Evolutionary conservation across 306 rosid genomes (phyloP), one percentile per base, ranked within the genome.

Genomic region (Acacia melanoxylon): DNA sequence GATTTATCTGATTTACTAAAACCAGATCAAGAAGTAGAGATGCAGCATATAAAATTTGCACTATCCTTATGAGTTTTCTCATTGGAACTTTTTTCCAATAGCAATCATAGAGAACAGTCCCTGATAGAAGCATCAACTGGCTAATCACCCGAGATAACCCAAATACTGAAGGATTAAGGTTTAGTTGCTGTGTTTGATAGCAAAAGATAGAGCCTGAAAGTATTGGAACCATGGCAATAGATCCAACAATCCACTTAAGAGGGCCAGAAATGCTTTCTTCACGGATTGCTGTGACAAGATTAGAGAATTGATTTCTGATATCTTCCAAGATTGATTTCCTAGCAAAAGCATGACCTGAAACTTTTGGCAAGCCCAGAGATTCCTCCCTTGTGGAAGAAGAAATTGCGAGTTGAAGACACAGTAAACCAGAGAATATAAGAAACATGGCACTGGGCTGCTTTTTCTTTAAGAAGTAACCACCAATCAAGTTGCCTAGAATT

Each of bases 131-230:
- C 85, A 86, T 79, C 83, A 93, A 73, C 87, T 95, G 99, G 58
- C 99, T 89, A 66, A 89, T 52, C 81, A 95, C 95, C 42, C 90
- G 78, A 54, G 99, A 91, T 86, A 88, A 74, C 49, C 98, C 99
- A 9, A 95, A 85, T 58, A 91, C 75, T 12, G 90, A 83, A 82
- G 98, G 90, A 86, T 95, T 88, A 41, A 95, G 95, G 80, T 87
- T 81, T 51, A 93, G 86, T 80, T 86, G 89, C 81, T 89, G 98
- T 22, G 93, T 95, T 78, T 95, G 99, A 72, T 93, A 95, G 88
- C 97, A 95, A 82, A 95, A 95, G 46, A 89, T 80, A 35, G 98
- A 88, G 51, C 98, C 94, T 27, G 98, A 82, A 41, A 95, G 94
- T 86, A 92, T 74, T 0, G 98, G 99, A 56, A 95, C 97, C 74